Percentiles rank a stretch among this genome's conserved stretches.
These are phyloP conservation scores for Silene uniflora DNA, from an alignment of 148 eudicot species.

Conservation along the genomic window DNA sequence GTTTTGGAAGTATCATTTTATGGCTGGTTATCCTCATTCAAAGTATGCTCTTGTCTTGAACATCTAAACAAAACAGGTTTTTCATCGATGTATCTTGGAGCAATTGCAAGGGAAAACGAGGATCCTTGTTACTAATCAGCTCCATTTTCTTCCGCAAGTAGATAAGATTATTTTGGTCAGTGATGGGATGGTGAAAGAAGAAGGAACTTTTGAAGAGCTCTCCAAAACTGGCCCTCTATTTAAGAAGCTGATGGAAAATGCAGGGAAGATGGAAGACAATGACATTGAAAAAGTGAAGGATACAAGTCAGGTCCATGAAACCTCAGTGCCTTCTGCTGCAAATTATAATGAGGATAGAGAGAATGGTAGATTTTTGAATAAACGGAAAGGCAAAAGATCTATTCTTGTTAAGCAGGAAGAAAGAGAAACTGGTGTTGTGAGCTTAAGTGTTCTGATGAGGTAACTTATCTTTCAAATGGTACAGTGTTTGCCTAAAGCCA, in stretches of 20 bases:
- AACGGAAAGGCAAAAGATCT: constrained; percentile 57
- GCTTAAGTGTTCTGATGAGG: constrained; percentile 66
- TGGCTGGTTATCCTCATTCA: background rate
- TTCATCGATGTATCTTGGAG: constrained; percentile 79
- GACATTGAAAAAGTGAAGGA: constrained; percentile 48
- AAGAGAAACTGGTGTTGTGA: constrained; percentile 88
- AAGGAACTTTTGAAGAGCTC: constrained; percentile 79
- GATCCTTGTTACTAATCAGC: constrained; percentile 91
- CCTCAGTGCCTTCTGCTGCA: constrained; percentile 36
- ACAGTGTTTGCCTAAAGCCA: background rate
- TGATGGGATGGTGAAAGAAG: constrained; percentile 80
- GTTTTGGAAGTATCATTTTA: background rate
- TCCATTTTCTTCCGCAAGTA: constrained; percentile 87
- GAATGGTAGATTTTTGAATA: constrained; percentile 30
- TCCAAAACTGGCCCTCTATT: constrained; percentile 65
- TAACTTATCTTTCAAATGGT: constrained; percentile 21
- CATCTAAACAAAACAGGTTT: constrained; percentile 47
- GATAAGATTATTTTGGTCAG: constrained; percentile 76
- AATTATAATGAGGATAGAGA: constrained; percentile 42
- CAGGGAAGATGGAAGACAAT: constrained; percentile 92
- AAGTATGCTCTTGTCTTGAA: background rate
- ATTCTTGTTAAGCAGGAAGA: constrained; percentile 88
- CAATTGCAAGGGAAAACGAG: constrained; percentile 79
- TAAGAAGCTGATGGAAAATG: constrained; percentile 90
- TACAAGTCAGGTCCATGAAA: constrained; percentile 28